A percentile compares a stretch with the other conserved stretches of the same genome.
Conservation (phyloP, 306 rosid species). For the Hippophae rhamnoides region DNA sequence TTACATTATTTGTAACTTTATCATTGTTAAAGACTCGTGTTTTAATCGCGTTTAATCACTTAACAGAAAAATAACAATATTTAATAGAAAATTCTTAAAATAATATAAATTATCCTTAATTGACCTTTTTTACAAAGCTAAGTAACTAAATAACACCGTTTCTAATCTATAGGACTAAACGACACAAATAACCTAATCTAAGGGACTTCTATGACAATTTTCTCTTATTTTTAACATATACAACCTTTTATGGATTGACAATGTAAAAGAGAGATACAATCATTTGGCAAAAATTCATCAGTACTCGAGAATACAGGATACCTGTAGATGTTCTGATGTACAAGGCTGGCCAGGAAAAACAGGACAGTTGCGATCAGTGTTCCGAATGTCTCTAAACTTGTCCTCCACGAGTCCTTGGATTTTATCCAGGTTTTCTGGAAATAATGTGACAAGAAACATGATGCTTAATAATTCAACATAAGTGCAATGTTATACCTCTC, state of each 20-base stretch:
- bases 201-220: too few species aligned
- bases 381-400: slow-evolving; percentile 67
- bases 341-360: slow-evolving; percentile 61
- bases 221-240: too few species aligned
- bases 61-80: too few species aligned
- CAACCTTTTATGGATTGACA: neutral
- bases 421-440: slow-evolving; percentile 78
- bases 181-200: too few species aligned
- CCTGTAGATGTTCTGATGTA: slow-evolving; percentile 81
- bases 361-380: slow-evolving; percentile 31
- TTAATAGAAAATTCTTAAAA: too few species aligned
- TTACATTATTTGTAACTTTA: too few species aligned
- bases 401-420: slow-evolving; percentile 67
- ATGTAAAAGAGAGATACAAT: slow-evolving; percentile 1
- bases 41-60: too few species aligned
- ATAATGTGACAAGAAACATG: slow-evolving; percentile 6
- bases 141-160: too few species aligned
- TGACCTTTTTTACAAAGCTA: too few species aligned
- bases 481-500: neutral
- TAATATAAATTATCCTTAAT: too few species aligned
- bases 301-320: slow-evolving; percentile 11
- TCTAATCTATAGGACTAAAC: too few species aligned
- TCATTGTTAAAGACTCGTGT: too few species aligned
- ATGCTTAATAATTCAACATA: slow-evolving; percentile 11
- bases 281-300: slow-evolving; percentile 11